These are phyloP conservation scores for Meyerozyma guilliermondii DNA, from an alignment of 1,139 yeast genomes.

Conservation along the genomic window DNA sequence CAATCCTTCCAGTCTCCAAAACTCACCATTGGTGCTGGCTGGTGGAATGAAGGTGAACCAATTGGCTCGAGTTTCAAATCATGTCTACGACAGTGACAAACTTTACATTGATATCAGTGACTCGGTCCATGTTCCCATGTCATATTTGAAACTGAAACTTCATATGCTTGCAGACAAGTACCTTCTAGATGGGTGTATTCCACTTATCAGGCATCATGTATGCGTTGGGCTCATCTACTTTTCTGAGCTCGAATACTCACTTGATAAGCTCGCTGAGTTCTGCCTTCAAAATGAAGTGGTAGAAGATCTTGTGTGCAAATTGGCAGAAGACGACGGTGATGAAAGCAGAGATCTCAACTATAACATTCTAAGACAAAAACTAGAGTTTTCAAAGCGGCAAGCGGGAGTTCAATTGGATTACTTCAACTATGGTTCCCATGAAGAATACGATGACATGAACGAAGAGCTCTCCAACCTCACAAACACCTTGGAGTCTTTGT, in stretches of 20 bases:
- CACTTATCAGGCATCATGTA: constrained; percentile 31
- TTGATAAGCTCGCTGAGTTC: constrained; percentile 41
- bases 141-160: constrained; percentile 30
- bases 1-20: constrained; percentile 1
- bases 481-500: constrained; percentile 21
- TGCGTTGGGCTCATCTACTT: constrained; percentile 50
- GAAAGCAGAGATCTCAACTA: constrained; percentile 5
- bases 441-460: constrained; percentile 8
- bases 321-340: constrained; percentile 14
- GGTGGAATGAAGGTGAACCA: constrained; percentile 1
- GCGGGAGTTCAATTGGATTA: constrained; percentile 16
- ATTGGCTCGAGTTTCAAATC: not conserved
- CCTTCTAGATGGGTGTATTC: constrained; percentile 52
- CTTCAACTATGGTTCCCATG: constrained; percentile 23
- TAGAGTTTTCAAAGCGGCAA: constrained; percentile 2
- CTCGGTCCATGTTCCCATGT: constrained; percentile 30
- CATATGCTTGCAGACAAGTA: constrained; percentile 32
- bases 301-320: constrained; percentile 31
- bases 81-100: constrained; percentile 10
- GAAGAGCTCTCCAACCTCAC: not conserved
- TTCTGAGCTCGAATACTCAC: constrained; percentile 48
- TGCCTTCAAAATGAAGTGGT: constrained; percentile 20
- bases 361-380: not conserved
- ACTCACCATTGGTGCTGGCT: not conserved
- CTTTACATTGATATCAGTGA: constrained; percentile 35